phyloP scores from a whole-genome alignment of 176 grass and related monocot genomes.

The Musa acuminata region DNA sequence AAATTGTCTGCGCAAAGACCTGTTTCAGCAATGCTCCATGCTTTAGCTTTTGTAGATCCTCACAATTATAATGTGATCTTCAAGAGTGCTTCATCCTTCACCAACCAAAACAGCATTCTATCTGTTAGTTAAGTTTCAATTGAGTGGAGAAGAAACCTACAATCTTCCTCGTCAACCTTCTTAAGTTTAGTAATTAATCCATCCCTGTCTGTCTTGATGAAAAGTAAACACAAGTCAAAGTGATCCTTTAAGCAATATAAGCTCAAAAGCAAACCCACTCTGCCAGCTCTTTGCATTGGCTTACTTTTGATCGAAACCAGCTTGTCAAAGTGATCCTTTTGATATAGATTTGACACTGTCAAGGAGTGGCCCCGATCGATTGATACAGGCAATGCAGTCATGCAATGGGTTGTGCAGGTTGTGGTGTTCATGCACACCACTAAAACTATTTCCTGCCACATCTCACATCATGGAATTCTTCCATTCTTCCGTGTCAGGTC shows the following conservation, averaged over 20 bases:
- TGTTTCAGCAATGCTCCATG: not conserved
- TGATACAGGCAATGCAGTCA: not conserved
- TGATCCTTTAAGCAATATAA: not conserved
- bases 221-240: not conserved
- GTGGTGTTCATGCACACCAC: not conserved
- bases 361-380: not conserved
- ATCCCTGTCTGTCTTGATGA: conserved; percentile 4
- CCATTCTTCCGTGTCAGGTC: not conserved
- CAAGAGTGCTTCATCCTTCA: not conserved
- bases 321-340: not conserved
- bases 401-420: not conserved
- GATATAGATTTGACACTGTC: not conserved
- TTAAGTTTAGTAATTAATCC: not conserved
- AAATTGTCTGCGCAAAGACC: not conserved
- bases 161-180: not conserved
- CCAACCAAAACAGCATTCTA: not conserved
- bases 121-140: not conserved
- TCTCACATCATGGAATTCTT: not conserved
- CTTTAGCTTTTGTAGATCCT: too few species aligned
- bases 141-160: not conserved
- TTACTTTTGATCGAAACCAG: not conserved
- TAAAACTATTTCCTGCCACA: not conserved
- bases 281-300: not conserved
- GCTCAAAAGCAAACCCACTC: not conserved
- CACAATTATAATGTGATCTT: not conserved